Percentiles rank a stretch among this genome's conserved stretches.
phyloP scores from a whole-genome alignment of 345 rosid genomes.

The Euclidium syriacum region DNA sequence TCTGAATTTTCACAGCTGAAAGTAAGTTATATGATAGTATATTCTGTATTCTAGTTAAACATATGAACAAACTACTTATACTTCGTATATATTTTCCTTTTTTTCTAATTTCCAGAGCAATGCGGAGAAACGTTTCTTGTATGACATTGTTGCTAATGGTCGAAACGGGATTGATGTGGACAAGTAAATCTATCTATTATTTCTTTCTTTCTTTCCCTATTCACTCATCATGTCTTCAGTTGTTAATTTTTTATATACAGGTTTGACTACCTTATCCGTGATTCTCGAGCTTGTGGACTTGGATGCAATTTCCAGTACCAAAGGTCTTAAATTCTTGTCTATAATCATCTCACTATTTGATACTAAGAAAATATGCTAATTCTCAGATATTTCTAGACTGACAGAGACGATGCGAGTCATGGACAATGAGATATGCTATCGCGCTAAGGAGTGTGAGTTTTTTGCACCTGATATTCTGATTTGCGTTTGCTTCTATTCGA shows the following conservation, averaged over 20 bases:
- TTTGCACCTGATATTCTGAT: slow-evolving; percentile 13
- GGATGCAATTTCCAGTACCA: slow-evolving; percentile 79
- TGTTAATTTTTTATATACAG: slow-evolving; percentile 31
- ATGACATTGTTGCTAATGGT: slow-evolving; percentile 98
- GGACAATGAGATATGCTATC: slow-evolving; percentile 90
- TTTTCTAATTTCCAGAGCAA: slow-evolving; percentile 36
- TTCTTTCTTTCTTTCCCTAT: background rate
- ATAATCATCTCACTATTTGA: background rate
- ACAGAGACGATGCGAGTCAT: slow-evolving; percentile 87
- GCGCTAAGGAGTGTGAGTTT: slow-evolving; percentile 88
- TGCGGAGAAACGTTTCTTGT: slow-evolving; percentile 68
- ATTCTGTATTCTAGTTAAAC: background rate
- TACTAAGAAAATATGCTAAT: slow-evolving; percentile 12
- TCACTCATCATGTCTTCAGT: background rate
- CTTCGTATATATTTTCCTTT: slow-evolving; percentile 7
- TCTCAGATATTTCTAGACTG: slow-evolving; percentile 47
- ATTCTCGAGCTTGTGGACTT: slow-evolving; percentile 86
- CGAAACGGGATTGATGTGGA: slow-evolving; percentile 96
- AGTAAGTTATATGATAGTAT: slow-evolving; percentile 35
- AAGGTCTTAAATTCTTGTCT: slow-evolving; percentile 48
- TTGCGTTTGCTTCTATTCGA: background rate
- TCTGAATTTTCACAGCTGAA: slow-evolving; percentile 47
- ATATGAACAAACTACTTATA: slow-evolving; percentile 9
- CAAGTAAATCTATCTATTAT: slow-evolving; percentile 41
- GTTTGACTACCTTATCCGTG: slow-evolving; percentile 95